Evolutionary conservation across 164 flowering plant genomes (phyloP), one percentile per base, ranked within the genome.

Genomic region (Chimonanthus praecox): DNA sequence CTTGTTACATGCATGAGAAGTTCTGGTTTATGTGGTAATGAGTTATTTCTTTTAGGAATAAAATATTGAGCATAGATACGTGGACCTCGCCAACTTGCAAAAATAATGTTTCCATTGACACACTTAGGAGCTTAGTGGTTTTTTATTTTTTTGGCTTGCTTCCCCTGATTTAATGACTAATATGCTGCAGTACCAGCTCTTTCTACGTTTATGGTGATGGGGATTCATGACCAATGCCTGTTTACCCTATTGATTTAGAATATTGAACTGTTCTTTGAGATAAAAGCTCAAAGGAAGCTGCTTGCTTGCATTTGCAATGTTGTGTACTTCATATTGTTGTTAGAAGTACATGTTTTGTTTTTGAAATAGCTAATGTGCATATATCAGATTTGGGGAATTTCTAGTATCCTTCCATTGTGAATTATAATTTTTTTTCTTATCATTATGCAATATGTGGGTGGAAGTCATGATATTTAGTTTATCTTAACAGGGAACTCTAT

Each of bases 401-500:
- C 16, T 44, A 43, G 3, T 43, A 33, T 65, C 15, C 10, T 7
- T 65, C 10, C 4, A 43, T 45, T 18, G 65, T 62, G 9, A 62
- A 16, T 33, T 44, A 10, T 65, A 45, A 11, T 65, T 3, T 13
- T 65, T 45, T 65, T 10, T 54, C 33, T 20, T 18, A 62, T 65
- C 48, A 11, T 45, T 13, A 68, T 33, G 15, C 11, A 65, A 63
- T 63, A 43, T 63, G 16, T 3, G n/a, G 48, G 44, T 65, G 46
- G 6, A 43, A 51, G 7, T 58, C 10, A 43, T 16, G 11, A 46
- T 3, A 49, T 54, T 54, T 45, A 13, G 18, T 5, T 67, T 67
- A 2, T 71, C 73, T 66, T 58, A 49, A 60, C 89, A 94, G 97
- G 91, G 98, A 94, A 69, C 91, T 94, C 46, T 94, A 91, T 82